phyloP scores from a whole-genome alignment of 352 stramenopile species.

The Phytophthora kernoviae region DNA sequence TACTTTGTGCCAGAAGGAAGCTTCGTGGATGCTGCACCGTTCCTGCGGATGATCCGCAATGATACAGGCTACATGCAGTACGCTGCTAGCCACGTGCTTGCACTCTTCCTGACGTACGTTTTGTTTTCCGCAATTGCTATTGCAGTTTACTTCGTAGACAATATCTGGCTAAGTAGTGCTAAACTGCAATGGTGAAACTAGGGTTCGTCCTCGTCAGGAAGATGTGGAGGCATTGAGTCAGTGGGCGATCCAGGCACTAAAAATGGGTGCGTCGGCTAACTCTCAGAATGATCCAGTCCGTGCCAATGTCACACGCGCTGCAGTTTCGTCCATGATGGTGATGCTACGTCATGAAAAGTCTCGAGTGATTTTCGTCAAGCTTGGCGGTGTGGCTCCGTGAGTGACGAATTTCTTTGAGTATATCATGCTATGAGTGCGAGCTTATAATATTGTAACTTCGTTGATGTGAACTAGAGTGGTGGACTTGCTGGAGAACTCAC shows the following conservation, averaged over 20 bases:
- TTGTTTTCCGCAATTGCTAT: neutral
- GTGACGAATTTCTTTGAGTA: slow-evolving; percentile 17
- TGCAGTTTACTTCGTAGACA: neutral
- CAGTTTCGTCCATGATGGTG: slow-evolving; percentile 92
- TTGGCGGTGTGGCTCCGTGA: slow-evolving; percentile 91
- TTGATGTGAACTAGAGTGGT: slow-evolving; percentile 46
- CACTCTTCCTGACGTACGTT: slow-evolving; percentile 83
- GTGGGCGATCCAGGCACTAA: slow-evolving; percentile 78
- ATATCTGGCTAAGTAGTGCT: neutral
- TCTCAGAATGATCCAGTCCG: slow-evolving; percentile 72
- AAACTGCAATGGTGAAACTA: slow-evolving; percentile 20
- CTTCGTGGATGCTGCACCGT: slow-evolving; percentile 75
- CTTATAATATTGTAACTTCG: slow-evolving; percentile 2
- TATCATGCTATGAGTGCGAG: slow-evolving; percentile 1
- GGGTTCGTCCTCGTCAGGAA: slow-evolving; percentile 78
- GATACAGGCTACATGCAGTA: slow-evolving; percentile 88
- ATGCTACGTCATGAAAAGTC: slow-evolving; percentile 90
- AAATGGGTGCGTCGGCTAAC: slow-evolving; percentile 53
- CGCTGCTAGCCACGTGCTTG: slow-evolving; percentile 75
- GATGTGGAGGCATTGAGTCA: slow-evolving; percentile 81
- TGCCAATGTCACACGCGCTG: slow-evolving; percentile 80
- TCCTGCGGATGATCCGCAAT: slow-evolving; percentile 84
- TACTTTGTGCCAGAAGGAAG: slow-evolving; percentile 83
- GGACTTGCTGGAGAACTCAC: slow-evolving; percentile 76
- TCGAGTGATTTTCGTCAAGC: slow-evolving; percentile 90